phyloP scores from a whole-genome alignment of 192 early-diverging fungal genomes.

The Coemansia sp. region DNA sequence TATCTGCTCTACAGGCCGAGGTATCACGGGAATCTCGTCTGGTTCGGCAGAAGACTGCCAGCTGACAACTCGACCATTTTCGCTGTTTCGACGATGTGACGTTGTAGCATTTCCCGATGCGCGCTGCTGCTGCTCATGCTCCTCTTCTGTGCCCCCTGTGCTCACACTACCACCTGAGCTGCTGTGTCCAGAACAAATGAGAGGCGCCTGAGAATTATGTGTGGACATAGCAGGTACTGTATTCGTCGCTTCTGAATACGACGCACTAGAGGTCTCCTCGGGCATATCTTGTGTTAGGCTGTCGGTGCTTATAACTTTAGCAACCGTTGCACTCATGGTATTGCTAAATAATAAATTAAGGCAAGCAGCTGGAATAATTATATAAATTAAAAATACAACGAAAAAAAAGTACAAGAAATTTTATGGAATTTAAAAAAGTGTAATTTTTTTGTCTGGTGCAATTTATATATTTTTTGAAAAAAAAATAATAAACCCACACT shows the following conservation, averaged over 20 bases:
- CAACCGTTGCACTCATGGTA: background rate
- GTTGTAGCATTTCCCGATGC: background rate
- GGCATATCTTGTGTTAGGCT: background rate
- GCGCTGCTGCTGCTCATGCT: background rate
- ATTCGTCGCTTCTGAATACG: background rate
- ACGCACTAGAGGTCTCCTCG: background rate
- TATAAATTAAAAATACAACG: too few species aligned
- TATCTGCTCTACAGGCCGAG: background rate
- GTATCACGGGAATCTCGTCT: background rate
- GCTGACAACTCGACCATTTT: conserved; percentile 4
- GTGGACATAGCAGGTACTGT: background rate
- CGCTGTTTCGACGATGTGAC: background rate
- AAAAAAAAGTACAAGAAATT: too few species aligned
- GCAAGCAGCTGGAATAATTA: too few species aligned
- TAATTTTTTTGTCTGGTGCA: too few species aligned
- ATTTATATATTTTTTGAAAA: too few species aligned
- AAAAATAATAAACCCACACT: too few species aligned
- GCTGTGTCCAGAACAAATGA: background rate
- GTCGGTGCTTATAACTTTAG: background rate
- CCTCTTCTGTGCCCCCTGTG: background rate
- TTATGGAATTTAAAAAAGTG: too few species aligned
- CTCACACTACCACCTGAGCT: background rate
- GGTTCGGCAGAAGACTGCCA: conserved; percentile 1
- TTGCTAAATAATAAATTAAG: background rate
- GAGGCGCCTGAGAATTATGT: background rate